Conservation (phyloP, 306 rosid species). For the Quercus engelmannii region DNA sequence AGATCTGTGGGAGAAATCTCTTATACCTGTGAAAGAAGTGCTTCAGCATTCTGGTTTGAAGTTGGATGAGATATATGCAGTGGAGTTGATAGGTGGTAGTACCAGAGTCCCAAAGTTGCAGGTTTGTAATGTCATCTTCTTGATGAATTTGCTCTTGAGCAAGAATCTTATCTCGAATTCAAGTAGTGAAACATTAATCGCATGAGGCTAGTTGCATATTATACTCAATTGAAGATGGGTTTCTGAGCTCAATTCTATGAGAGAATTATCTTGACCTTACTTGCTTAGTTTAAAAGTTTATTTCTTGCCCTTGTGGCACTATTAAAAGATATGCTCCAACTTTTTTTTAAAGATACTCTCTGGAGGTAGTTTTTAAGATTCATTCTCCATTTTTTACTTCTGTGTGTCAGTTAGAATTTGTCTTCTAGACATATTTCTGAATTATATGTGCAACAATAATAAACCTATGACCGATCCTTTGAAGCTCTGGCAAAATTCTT, state of each 20-base stretch:
- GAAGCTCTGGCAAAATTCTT: background rate
- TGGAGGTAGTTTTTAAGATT: background rate
- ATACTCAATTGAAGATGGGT: background rate
- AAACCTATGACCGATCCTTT: background rate
- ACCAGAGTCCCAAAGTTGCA: conserved; percentile 95
- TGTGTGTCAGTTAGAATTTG: background rate
- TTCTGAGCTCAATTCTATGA: background rate
- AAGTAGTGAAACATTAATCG: background rate
- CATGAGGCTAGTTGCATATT: background rate
- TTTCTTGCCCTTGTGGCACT: background rate
- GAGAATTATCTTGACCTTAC: background rate
- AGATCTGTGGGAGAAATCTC: conserved; percentile 92
- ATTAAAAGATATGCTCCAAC: background rate
- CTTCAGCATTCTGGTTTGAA: conserved; percentile 66
- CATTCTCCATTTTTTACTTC: background rate
- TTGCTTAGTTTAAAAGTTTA: background rate
- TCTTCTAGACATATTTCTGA: background rate
- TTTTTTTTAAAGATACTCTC: background rate
- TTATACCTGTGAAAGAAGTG: conserved; percentile 72
- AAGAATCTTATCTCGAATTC: background rate
- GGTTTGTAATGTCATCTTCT: conserved; percentile 49
- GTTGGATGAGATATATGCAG: conserved; percentile 72
- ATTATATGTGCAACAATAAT: background rate
- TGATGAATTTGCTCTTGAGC: conserved; percentile 2
- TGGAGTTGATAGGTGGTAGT: conserved; percentile 96